These are phyloP conservation scores for Selaginella tamariscina DNA, from an alignment of 75 land plant species.

Conservation along the genomic window DNA sequence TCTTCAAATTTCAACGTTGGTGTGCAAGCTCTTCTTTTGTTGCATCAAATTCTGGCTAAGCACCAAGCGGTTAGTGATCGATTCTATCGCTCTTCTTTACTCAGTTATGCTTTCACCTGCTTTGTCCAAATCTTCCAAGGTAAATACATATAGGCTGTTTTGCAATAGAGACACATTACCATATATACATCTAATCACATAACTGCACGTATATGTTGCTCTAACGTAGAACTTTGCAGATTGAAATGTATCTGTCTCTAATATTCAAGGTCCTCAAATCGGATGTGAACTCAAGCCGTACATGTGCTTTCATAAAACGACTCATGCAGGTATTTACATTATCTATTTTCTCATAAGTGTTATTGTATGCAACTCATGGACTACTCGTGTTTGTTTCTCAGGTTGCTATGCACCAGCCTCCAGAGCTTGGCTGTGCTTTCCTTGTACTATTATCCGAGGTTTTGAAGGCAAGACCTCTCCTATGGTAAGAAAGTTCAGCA, in stretches of 20 bases:
- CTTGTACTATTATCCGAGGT: slow-evolving; percentile 83
- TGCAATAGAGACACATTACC: too few species aligned
- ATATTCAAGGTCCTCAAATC: slow-evolving; percentile 66
- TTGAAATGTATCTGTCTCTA: slow-evolving; percentile 82
- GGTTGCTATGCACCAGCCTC: slow-evolving; percentile 90
- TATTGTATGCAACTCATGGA: not conserved
- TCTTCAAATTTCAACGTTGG: slow-evolving; percentile 89
- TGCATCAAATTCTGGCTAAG: slow-evolving; percentile 70
- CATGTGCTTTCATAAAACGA: slow-evolving; percentile 79
- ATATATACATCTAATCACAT: too few species aligned
- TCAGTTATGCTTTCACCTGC: slow-evolving; percentile 69
- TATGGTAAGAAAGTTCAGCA: slow-evolving; percentile 74
- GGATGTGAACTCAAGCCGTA: slow-evolving; percentile 71
- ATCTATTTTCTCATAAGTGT: not conserved
- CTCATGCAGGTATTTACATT: slow-evolving; percentile 51
- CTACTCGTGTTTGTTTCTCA: too few species aligned
- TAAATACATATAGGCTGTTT: not conserved
- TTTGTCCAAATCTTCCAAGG: slow-evolving; percentile 73
- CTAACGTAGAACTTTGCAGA: slow-evolving; percentile 26
- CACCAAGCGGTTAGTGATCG: slow-evolving; percentile 89
- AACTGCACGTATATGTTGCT: too few species aligned
- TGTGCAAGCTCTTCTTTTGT: slow-evolving; percentile 88
- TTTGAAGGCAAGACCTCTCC: slow-evolving; percentile 73
- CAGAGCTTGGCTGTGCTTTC: slow-evolving; percentile 91
- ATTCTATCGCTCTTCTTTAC: slow-evolving; percentile 88